Conservation (phyloP, 768 basidiomycete genomes). For the Psilocybe sp. region DNA sequence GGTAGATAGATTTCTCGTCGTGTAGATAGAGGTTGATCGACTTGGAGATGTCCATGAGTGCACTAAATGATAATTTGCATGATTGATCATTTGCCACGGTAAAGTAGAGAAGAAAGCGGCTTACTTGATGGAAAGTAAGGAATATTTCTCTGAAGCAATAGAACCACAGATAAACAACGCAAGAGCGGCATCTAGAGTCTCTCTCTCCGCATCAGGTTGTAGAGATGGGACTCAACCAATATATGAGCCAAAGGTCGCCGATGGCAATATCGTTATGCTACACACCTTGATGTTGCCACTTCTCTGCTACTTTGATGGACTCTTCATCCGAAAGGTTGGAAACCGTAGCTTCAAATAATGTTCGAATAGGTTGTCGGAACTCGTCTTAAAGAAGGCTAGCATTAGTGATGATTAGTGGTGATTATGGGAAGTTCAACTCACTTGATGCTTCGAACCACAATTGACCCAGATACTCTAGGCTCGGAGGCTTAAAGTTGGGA, state of each 20-base stretch:
- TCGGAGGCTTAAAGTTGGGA: slow-evolving; percentile 58
- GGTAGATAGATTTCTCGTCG: slow-evolving; percentile 63
- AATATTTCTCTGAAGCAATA: slow-evolving; percentile 78
- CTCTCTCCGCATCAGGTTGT: slow-evolving; percentile 58
- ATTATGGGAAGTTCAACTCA: slow-evolving; percentile 28
- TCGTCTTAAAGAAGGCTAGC: slow-evolving; percentile 46
- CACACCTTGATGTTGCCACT: slow-evolving; percentile 62
- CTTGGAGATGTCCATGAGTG: slow-evolving; percentile 80
- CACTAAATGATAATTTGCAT: slow-evolving; percentile 37
- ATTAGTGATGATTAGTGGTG: not conserved
- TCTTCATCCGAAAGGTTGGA: slow-evolving; percentile 67
- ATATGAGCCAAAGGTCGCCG: not conserved
- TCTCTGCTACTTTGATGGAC: slow-evolving; percentile 52
- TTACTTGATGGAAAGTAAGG: slow-evolving; percentile 70
- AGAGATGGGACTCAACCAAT: slow-evolving; percentile 53
- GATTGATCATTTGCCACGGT: not conserved
- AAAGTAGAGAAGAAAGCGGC: slow-evolving; percentile 4
- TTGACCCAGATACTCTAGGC: slow-evolving; percentile 66
- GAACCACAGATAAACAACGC: slow-evolving; percentile 82
- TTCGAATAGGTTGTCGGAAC: slow-evolving; percentile 70
- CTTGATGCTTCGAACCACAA: slow-evolving; percentile 77
- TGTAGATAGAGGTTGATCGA: slow-evolving; percentile 79
- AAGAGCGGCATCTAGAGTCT: slow-evolving; percentile 56
- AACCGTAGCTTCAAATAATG: slow-evolving; percentile 76
- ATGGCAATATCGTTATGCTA: not conserved